Evolutionary conservation across 2,329 filamentous ascomycete genomes (phyloP).

Genomic region (Aspergillus intermedius): DNA sequence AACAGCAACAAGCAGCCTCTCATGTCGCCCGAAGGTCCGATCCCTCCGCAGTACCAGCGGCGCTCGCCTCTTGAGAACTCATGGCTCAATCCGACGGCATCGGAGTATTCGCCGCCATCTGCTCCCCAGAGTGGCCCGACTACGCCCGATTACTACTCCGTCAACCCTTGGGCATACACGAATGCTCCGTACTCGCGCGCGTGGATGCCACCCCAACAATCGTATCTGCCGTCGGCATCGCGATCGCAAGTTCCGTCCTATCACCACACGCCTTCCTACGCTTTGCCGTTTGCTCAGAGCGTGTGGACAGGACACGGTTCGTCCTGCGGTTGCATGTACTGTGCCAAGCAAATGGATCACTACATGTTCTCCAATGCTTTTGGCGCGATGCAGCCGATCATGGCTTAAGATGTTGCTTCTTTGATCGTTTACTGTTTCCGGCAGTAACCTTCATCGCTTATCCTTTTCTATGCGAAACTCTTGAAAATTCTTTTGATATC

Average conservation of each 20-base stretch:
- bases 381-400: conserved; percentile 40
- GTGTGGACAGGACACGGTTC: conserved; percentile 43
- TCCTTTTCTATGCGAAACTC: conserved; percentile 7
- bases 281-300: conserved; percentile 40
- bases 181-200: conserved; percentile 37
- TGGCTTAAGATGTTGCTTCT: conserved; percentile 26
- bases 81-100: conserved; percentile 44
- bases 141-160: conserved; percentile 43
- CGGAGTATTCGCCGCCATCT: conserved; percentile 47
- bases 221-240: conserved; percentile 31
- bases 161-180: conserved; percentile 37
- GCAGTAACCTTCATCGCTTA: conserved; percentile 3
- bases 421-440: conserved; percentile 7
- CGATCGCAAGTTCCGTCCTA: conserved; percentile 42
- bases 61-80: conserved; percentile 43
- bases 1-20: conserved; percentile 34
- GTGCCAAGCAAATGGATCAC: conserved; percentile 44
- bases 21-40: conserved; percentile 43
- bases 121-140: conserved; percentile 43
- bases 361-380: conserved; percentile 43
- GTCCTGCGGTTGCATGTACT: conserved; percentile 44
- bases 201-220: conserved; percentile 32
- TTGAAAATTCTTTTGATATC: conserved; percentile 16
- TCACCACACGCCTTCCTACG: conserved; percentile 44
- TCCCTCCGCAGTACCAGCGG: conserved; percentile 46